Evolutionary conservation across 768 basidiomycete species (phyloP), one percentile per base, ranked within the genome.

Genomic region (Termitomyces sp.): DNA sequence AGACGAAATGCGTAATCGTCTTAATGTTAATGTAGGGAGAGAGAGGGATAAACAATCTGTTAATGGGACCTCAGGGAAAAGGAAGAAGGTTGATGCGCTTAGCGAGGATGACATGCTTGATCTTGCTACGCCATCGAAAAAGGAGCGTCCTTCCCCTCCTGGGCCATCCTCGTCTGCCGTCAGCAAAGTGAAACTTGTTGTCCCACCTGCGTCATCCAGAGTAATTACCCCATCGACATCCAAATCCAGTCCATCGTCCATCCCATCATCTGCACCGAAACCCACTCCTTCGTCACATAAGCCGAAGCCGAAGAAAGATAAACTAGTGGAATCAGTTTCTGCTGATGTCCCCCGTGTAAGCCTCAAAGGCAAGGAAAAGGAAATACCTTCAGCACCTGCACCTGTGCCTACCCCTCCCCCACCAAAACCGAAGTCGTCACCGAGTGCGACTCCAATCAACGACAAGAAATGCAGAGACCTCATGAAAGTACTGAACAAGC

Each of bases 381-480:
- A 91, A 65, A 70, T 75, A 18, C 58, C 13, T 24, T 28, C 67
- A 6, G 64, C 72, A 38, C 49, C 67, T 28, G 70, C 63, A 35
- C 44, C 67, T 24, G 70, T 62, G 8, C 64, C 71, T 42, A 69
- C 74, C 13, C 67, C 80, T 51, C 66, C 78, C 18, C 70, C 75
- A 20, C 64, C 75, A 7, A 81, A 81, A 62, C 22, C 75, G 49
- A 81, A 79, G 51, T 70, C 79, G 33, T 68, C 70, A 35, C 69
- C 75, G 33, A 51, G 39, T 22, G 70, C 74, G 1, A 84, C 79
- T 1, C 83, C 89, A 2, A 73, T 95, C 65, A 91, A 93, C 72
- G 85, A 89, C 67, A 93, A 88, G 81, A 96, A 93, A 73, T 91
- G 89, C 70, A 88, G 81, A 70, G 88, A 91, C 3, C 71, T 94